Conservation (phyloP, 306 rosid species). For the apple (Malus domestica) region ASM211411v1 NC_041803.1:1292501-1293000, state of each 20-base stretch:
- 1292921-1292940: neutral
- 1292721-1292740: neutral
- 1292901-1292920: neutral
- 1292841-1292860: constrained; percentile 10
- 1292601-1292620: no score
- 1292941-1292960: neutral
- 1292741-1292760: neutral
- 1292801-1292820: neutral
- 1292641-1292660: no score
- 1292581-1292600: no score
- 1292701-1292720: neutral
- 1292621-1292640: no score
- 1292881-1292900: neutral
- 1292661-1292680: neutral
- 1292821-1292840: neutral
- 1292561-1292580: no score
- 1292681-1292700: neutral
- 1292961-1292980: neutral
- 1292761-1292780: neutral
- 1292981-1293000: neutral
- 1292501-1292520: no score
- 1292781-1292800: neutral
- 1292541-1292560: no score
- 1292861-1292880: neutral
- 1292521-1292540: no score